Evolutionary conservation across 2,329 filamentous ascomycete species (phyloP).

Genomic region (Alternaria sp.): DNA sequence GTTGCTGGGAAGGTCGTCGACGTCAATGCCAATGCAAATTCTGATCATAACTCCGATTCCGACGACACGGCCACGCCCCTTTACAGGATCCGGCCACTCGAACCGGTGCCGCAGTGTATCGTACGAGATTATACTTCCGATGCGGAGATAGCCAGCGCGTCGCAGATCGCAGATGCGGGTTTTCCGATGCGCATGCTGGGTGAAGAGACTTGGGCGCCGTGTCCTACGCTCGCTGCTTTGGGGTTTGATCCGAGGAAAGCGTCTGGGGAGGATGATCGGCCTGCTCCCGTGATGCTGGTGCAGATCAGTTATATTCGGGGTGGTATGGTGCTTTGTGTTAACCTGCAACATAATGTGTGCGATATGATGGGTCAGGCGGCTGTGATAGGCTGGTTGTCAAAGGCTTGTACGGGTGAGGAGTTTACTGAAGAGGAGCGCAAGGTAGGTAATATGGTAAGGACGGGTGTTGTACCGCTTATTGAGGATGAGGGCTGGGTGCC

Average conservation of each 20-base stretch:
- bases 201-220: constrained; percentile 49
- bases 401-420: constrained; percentile 55
- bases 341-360: constrained; percentile 58
- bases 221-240: constrained; percentile 50
- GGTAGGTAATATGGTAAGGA: constrained; percentile 52
- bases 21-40: constrained; percentile 42
- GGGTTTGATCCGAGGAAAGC: constrained; percentile 16
- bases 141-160: constrained; percentile 47
- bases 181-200: constrained; percentile 60
- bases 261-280: constrained; percentile 22
- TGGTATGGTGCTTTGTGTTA: constrained; percentile 59
- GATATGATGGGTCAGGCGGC: constrained; percentile 60
- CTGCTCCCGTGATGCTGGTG: constrained; percentile 52
- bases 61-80: constrained; percentile 34
- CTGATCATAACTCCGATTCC: constrained; percentile 29
- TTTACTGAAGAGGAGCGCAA: constrained; percentile 56
- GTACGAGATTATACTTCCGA: constrained; percentile 55
- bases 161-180: constrained; percentile 43
- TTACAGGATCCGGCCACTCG: constrained; percentile 51
- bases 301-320: constrained; percentile 59
- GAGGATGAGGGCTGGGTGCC: constrained; percentile 42
- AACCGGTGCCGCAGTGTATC: constrained; percentile 43
- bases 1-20: constrained; percentile 49
- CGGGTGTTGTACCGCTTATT: constrained; percentile 50
- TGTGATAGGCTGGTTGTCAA: constrained; percentile 57